Evolutionary conservation across 2,329 filamentous ascomycete genomes (phyloP).

Genomic region (Trichophyton verrucosum): DNA sequence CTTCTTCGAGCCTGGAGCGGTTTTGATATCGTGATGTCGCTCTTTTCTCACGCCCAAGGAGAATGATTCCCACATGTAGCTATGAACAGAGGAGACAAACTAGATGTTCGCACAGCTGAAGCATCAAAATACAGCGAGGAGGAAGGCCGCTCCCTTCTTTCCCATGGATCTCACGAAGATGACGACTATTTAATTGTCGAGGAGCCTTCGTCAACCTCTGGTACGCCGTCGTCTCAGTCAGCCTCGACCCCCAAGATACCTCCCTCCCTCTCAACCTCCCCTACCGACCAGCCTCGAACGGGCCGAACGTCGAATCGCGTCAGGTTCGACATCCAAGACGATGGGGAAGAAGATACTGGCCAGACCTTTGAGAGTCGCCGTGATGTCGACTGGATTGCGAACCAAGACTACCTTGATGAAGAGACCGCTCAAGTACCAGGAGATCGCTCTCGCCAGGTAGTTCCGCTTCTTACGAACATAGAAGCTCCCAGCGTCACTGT

Average conservation of each 20-base stretch:
- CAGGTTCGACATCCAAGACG: conserved; percentile 50
- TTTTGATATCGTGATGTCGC: neutral
- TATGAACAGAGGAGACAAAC: conserved; percentile 32
- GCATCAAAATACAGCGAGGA: conserved; percentile 19
- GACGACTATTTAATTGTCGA: conserved; percentile 20
- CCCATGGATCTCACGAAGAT: conserved; percentile 17
- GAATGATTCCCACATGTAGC: conserved; percentile 22
- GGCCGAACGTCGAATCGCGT: conserved; percentile 60
- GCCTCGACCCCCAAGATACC: conserved; percentile 20
- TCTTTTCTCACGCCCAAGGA: neutral
- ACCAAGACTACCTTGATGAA: conserved; percentile 47
- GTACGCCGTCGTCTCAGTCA: conserved; percentile 6
- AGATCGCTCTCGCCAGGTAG: conserved; percentile 38
- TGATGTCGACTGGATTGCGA: conserved; percentile 38
- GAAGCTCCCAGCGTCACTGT: conserved; percentile 69
- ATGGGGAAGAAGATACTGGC: conserved; percentile 20
- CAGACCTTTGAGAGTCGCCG: conserved; percentile 14
- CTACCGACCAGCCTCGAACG: conserved; percentile 41
- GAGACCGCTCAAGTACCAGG: conserved; percentile 27
- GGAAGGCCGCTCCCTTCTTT: conserved; percentile 25
- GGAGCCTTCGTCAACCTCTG: conserved; percentile 16
- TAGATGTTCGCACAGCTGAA: conserved; percentile 23
- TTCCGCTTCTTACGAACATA: conserved; percentile 67
- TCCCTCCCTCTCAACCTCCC: conserved; percentile 31
- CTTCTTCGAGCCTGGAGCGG: neutral